Evolutionary conservation across 2,329 filamentous ascomycete genomes (phyloP).

Genomic region (Ophiostoma populinum): DNA sequence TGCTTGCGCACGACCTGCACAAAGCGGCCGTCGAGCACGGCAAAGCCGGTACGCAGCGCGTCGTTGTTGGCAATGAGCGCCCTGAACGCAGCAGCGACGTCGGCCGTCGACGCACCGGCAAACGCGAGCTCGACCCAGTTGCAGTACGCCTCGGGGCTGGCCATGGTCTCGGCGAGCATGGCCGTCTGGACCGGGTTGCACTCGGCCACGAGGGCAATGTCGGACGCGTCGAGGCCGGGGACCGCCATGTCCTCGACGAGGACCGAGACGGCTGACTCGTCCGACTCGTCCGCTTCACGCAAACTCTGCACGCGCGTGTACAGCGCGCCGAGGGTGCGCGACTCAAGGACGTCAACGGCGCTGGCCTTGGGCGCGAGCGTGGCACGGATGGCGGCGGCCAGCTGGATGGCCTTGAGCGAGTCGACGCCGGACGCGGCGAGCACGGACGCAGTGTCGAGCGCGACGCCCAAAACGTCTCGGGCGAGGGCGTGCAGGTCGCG

Average conservation of each 20-base stretch:
- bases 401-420: constrained; percentile 24
- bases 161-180: constrained; percentile 62
- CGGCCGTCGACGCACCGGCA: constrained; percentile 1
- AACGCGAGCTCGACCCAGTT: constrained; percentile 60
- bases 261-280: too few species aligned
- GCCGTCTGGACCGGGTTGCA: constrained; percentile 62
- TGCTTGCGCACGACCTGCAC: constrained; percentile 46
- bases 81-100: constrained; percentile 30
- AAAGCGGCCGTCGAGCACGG: constrained; percentile 33
- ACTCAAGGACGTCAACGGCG: constrained; percentile 44
- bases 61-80: constrained; percentile 38
- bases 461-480: constrained; percentile 13
- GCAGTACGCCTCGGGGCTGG: constrained; percentile 46
- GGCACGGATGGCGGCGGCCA: constrained; percentile 46
- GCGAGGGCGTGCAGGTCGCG: constrained; percentile 18
- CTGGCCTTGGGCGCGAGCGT: constrained; percentile 32
- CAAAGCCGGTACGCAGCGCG: constrained; percentile 60
- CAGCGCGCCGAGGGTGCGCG: constrained; percentile 24
- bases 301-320: constrained; percentile 7
- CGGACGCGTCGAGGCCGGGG: too few species aligned
- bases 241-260: too few species aligned
- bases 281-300: too few species aligned
- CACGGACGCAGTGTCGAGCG: constrained; percentile 14
- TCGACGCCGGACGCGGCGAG: constrained; percentile 22
- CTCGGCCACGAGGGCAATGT: constrained; percentile 15